These are phyloP conservation scores for Sedum album DNA, from an alignment of 164 flowering plant genomes.

Conservation along the genomic window DNA sequence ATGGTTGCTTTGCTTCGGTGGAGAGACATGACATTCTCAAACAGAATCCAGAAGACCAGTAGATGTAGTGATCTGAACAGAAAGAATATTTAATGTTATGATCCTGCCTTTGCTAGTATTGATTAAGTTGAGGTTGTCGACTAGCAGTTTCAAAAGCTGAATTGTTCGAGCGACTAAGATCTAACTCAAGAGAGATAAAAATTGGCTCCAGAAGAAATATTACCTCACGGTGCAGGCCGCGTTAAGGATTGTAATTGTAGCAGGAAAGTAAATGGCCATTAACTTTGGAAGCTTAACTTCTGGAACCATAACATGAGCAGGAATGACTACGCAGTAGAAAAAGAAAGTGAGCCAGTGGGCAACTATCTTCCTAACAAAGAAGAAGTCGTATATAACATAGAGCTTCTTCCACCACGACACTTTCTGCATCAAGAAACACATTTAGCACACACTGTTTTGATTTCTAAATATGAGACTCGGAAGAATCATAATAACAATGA, in stretches of 20 bases:
- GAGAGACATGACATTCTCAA: conserved; percentile 80
- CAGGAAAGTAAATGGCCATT: conserved; percentile 52
- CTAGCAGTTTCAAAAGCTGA: neutral
- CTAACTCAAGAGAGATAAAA: neutral
- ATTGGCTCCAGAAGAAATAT: conserved; percentile 23
- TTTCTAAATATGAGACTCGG: too few relatives aligned
- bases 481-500: neutral
- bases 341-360: conserved; percentile 68
- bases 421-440: conserved; percentile 34
- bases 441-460: neutral
- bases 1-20: conserved; percentile 60
- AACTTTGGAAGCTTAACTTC: conserved; percentile 45
- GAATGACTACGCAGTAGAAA: conserved; percentile 65
- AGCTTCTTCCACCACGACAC: conserved; percentile 58
- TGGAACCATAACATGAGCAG: conserved; percentile 43
- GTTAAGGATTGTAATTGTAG: conserved; percentile 56
- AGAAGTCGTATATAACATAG: conserved; percentile 57
- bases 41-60: conserved; percentile 61
- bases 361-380: conserved; percentile 65
- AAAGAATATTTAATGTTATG: neutral
- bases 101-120: neutral
- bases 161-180: neutral
- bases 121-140: neutral
- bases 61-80: conserved; percentile 53
- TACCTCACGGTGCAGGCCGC: conserved; percentile 55